Conservation (phyloP, 192 early-diverging fungal genomes). For the Geranomyces michiganensis region DNA sequence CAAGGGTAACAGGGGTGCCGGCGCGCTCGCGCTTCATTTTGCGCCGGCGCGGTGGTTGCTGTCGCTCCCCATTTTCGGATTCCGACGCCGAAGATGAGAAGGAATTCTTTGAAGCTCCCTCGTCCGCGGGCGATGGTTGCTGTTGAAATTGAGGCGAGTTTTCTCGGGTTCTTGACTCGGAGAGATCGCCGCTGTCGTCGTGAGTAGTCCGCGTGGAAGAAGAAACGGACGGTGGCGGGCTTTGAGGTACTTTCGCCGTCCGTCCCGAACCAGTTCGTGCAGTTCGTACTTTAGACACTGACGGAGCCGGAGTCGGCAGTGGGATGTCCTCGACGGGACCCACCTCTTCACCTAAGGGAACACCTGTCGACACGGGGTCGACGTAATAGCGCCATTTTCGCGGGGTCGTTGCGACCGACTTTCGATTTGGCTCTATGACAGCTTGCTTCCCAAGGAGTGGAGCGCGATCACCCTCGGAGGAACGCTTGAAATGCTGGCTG, state of each 20-base stretch:
- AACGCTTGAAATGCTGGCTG: conserved; percentile 86
- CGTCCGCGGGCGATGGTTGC: no score
- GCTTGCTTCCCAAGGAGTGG: conserved; percentile 19
- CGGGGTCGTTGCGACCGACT: not conserved
- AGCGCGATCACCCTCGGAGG: conserved; percentile 48
- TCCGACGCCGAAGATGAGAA: no score
- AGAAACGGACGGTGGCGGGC: not conserved
- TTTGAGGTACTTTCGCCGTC: not conserved
- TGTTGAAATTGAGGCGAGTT: no score
- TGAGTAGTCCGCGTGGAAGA: not conserved
- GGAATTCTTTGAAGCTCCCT: no score
- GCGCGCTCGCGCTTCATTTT: no score
- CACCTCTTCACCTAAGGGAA: conserved; percentile 20
- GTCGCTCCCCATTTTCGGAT: no score
- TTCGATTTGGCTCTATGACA: conserved; percentile 17
- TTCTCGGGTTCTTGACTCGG: no score
- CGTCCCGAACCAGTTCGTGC: not conserved
- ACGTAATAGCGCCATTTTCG: conserved; percentile 36
- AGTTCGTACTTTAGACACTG: not conserved
- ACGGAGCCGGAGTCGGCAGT: not conserved
- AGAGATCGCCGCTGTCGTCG: no score
- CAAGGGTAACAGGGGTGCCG: no score
- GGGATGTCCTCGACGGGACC: not conserved
- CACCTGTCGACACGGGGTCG: conserved; percentile 11
- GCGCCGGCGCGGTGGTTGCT: no score